Evolutionary conservation across 2,329 filamentous ascomycete genomes (phyloP).

Genomic region (Penicillium hordei): DNA sequence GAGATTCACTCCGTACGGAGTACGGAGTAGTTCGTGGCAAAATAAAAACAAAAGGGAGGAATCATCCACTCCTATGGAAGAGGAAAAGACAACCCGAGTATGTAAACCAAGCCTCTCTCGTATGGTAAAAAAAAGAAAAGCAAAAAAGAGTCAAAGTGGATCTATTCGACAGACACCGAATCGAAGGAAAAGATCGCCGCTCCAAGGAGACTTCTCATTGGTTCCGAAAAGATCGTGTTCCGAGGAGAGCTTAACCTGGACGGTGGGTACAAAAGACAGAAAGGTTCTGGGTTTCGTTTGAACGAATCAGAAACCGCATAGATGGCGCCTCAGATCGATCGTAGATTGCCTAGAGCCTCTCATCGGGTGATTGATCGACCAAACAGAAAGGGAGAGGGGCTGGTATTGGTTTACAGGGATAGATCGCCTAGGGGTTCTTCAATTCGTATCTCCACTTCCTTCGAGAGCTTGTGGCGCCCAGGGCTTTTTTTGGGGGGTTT

Average conservation of each 20-base stretch:
- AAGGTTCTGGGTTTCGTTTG: not conserved
- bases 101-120: not conserved
- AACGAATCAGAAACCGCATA: not conserved
- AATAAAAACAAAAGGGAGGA: not conserved
- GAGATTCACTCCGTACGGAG: not conserved
- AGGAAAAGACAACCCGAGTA: constrained; percentile 2
- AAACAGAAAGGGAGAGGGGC: constrained; percentile 12
- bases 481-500: not conserved
- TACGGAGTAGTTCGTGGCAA: not conserved
- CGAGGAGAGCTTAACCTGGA: constrained; percentile 25
- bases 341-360: constrained; percentile 17
- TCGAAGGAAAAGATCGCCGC: constrained; percentile 16
- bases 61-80: not conserved
- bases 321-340: constrained; percentile 19
- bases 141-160: constrained; percentile 6
- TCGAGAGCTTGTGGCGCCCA: constrained; percentile 22
- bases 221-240: constrained; percentile 20
- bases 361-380: constrained; percentile 28
- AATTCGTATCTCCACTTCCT: constrained; percentile 24
- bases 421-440: constrained; percentile 23
- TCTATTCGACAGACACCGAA: constrained; percentile 1
- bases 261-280: not conserved
- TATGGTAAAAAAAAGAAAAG: constrained; percentile 8
- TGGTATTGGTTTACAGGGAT: constrained; percentile 21
- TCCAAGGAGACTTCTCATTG: constrained; percentile 12